A percentile compares a stretch with the other conserved stretches of the same genome.
phyloP scores from a whole-genome alignment of 371 early-diverging fungal genomes.

The Zopfochytrium polystomum region DNA sequence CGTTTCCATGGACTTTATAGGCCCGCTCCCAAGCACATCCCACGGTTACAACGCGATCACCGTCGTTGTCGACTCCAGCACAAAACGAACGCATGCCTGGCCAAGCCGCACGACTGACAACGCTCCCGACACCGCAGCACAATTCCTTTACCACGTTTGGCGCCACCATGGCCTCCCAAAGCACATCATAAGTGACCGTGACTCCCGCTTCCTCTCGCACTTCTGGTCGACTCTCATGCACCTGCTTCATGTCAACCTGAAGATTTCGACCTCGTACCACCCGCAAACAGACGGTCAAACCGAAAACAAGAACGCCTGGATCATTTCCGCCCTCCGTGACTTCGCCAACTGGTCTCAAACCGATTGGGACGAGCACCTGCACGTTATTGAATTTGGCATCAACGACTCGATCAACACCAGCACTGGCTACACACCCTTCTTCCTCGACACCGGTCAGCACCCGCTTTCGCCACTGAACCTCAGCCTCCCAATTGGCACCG shows the following conservation, averaged over 20 bases:
- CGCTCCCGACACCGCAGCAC: conserved; percentile 5
- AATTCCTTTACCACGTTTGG: conserved; percentile 5
- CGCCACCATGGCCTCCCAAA: conserved; percentile 16
- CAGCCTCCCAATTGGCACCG: not conserved
- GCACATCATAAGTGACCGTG: conserved; percentile 16
- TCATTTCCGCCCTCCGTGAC: conserved; percentile 5
- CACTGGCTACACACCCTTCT: conserved; percentile 31
- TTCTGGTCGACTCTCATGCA: conserved; percentile 33
- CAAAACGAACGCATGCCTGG: conserved; percentile 7
- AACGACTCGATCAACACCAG: conserved; percentile 23
- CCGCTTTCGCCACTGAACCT: conserved; percentile 13
- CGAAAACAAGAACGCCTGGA: conserved; percentile 32
- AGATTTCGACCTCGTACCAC: conserved; percentile 45
- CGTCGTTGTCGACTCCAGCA: conserved; percentile 15
- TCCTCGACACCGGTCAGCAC: conserved; percentile 19
- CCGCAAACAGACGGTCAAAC: conserved; percentile 60
- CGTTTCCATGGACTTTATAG: conserved; percentile 28
- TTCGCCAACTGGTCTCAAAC: conserved; percentile 15
- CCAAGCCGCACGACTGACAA: not conserved
- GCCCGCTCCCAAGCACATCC: conserved; percentile 11
- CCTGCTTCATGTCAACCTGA: conserved; percentile 29
- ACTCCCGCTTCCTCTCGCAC: conserved; percentile 9
- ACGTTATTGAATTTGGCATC: conserved; percentile 23
- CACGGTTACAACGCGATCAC: conserved; percentile 11
- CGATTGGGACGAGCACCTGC: conserved; percentile 26